Conservation (phyloP, 805 yeast genomes). For the Yamadazyma ubonensis region DNA sequence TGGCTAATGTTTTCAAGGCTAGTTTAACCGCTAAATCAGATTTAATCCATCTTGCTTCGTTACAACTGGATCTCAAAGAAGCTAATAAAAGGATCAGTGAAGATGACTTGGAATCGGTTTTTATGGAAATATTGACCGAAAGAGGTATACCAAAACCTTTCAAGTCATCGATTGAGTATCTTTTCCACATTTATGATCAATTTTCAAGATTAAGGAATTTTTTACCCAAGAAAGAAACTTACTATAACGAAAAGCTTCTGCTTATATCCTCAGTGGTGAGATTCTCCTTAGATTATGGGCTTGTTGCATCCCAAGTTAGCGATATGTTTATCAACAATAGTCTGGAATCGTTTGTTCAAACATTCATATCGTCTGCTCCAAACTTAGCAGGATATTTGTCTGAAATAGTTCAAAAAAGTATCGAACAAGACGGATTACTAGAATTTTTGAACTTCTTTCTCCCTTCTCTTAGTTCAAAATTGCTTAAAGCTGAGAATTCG, state of each 20-base stretch:
- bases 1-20: constrained; percentile 38
- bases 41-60: constrained; percentile 23
- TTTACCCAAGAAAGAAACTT: constrained; percentile 40
- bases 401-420: constrained; percentile 56
- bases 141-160: constrained; percentile 40
- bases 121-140: constrained; percentile 58
- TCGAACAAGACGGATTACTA: constrained; percentile 62
- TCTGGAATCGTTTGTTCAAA: constrained; percentile 25
- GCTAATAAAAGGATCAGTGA: constrained; percentile 19
- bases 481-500: constrained; percentile 44
- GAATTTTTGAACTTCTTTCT: constrained; percentile 59
- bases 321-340: constrained; percentile 54
- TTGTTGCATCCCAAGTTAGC: constrained; percentile 66
- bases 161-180: constrained; percentile 45
- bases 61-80: constrained; percentile 23
- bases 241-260: constrained; percentile 33
- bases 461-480: constrained; percentile 41
- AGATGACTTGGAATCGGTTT: constrained; percentile 47
- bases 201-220: constrained; percentile 44
- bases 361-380: constrained; percentile 23
- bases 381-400: constrained; percentile 47
- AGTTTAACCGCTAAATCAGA: constrained; percentile 21
- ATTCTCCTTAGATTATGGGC: constrained; percentile 58
- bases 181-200: constrained; percentile 44
- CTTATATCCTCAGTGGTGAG: constrained; percentile 50